Base-by-base conservation (phyloP, 2,329 filamentous ascomycete species). In the Coccinonectria pachysandricola region DNA sequence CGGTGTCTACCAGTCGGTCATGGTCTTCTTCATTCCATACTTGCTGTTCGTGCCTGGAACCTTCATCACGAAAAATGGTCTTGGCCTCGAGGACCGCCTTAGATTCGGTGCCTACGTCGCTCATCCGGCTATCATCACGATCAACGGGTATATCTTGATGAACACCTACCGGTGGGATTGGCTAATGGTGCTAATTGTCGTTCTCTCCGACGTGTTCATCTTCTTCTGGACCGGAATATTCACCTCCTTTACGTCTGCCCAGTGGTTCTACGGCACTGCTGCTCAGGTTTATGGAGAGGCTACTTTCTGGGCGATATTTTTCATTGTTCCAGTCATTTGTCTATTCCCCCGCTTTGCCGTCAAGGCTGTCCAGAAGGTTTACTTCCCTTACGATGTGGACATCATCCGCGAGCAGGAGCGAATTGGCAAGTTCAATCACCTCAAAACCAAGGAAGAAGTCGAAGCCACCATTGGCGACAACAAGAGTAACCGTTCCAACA, bases 141-240 rank as follows among this genome's bases (percentile, higher is more conserved):
- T 94, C 64, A 98, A 98, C 56, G 62, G 79, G 32, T 98, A 96
- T 61, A 84, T 98, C 42, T 64, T 98, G 39, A 76, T 96, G 61
- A 98, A 98, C 58, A 92, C 83, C 1, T 96, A 94, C 56, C 75
- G 88, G 34, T 98, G 91, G 91, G 91, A 98, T 54, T 98, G 88
- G 88, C 65, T 98, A 46, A 92, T 92, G 59, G 57, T 87, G 12
- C 62, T 94, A 32, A 79, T 95, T 36, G 79, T 92, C 26, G 58
- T 59, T 13, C 70, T 96, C 53, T 94, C 86, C 57, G 80, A 81
- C 36, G 53, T 96, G 15, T 72, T 95, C 45, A 74, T 96, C 48
- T 98, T 86, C 65, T 80, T 93, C 61, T 96, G 91, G 86, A 95
- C 91, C 5, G 91, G 86, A 15, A 69, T 93, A 19, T 98, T 92